Evolutionary conservation across 2,329 filamentous ascomycete species (phyloP), one percentile per base, ranked within the genome.

Genomic region (Penicillium oxalicum): DNA sequence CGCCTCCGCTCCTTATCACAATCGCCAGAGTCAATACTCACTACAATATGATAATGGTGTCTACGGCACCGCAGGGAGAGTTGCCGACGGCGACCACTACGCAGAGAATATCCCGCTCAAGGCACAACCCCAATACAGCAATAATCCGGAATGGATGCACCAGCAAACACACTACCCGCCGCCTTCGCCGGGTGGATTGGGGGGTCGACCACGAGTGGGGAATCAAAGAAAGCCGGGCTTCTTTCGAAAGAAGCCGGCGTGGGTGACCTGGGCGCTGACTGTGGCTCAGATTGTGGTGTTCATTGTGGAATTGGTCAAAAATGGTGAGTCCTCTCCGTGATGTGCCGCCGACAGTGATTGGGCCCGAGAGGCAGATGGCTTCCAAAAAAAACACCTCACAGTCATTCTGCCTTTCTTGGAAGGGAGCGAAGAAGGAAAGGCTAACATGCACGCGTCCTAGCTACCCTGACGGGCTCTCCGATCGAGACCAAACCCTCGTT

Each of bases 251-350:
- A 76, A 75, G 61, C 74, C 83, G 37, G 86, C 93, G 0, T 93
- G 87, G 78, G 82, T 95, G 5, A 87, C 90, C 32, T 97, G 91
- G 67, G 70, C 84, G 38, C 79, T 97, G 54, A 88, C 89, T 2
- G 47, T 83, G 28, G 78, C 86, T 9, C 91, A 97, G 67, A 72
- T 93, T 18, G 81, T 77, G 12, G 89, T 97, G 27, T 98, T 98
- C 64, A 87, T 97, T 55, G 89, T 78, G 45, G 89, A 97, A 72
- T 74, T 98, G 53, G 84, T 87, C 41, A 88, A 85, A 64, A 94
- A 91, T 69, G 85, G 88, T 89, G 77, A 61, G 81, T 68, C 5
- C 29, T 4, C 4, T 34, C n/a, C n/a, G 5, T 9, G 40, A 2
- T 13, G 13, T 29, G 40, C 12, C 29, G 26, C 29, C 12, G 25